Base-by-base conservation (phyloP, 2,329 filamentous ascomycete species). In the Arthrobotrys megalospora region DNA sequence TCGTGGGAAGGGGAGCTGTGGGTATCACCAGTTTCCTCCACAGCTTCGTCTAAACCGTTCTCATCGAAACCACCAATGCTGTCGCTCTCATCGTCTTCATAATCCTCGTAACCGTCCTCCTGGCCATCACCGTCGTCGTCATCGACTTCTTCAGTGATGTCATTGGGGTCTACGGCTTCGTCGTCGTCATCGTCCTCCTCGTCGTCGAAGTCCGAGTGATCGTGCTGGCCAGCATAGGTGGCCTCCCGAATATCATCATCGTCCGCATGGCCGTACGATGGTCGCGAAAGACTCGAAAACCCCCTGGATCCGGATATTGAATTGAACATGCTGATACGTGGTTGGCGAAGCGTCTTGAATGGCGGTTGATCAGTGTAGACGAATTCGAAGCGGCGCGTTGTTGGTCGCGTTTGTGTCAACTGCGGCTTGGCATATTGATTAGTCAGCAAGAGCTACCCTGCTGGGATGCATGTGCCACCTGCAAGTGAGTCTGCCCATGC, bases 321-420 rank as follows among this genome's bases (percentile, higher is more conserved):
- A 32, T 64, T 71, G 67, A 78, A 78, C 75, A 78, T 78, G 50
- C 43, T 65, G 50, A 58, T 34, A 21, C 19, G 12, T n/a, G 24
- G 14, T 55, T 6, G 47, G 32, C 12, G 24, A 43, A 63, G 10
- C 24, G 6, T 16, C n/a, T 3, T 52, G 48, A 8, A 16, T 14
- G 2, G 45, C 45, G 5, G n/a, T 43, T 32, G 53, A 60, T 21
- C n/a, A 19, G 41, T 4, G 47, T 32, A 52, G 16, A 34, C 24
- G 24, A 16, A 45, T 10, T 28, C n/a, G 19, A 19, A 28, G 32
- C 8, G 21, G 28, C 41, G 60, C 52, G 53, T 50, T 38, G 41
- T 32, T 65, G 21, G 52, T 69, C 50, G 52, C 28, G 65, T 24
- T 60, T 28, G 36, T 24, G 12, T 19, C 36, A 43, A 21, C 21